Percentiles rank a stretch among this genome's conserved stretches.
Evolutionary conservation across 2,329 filamentous ascomycete genomes (phyloP).

Genomic region (Cercospora beticola): DNA sequence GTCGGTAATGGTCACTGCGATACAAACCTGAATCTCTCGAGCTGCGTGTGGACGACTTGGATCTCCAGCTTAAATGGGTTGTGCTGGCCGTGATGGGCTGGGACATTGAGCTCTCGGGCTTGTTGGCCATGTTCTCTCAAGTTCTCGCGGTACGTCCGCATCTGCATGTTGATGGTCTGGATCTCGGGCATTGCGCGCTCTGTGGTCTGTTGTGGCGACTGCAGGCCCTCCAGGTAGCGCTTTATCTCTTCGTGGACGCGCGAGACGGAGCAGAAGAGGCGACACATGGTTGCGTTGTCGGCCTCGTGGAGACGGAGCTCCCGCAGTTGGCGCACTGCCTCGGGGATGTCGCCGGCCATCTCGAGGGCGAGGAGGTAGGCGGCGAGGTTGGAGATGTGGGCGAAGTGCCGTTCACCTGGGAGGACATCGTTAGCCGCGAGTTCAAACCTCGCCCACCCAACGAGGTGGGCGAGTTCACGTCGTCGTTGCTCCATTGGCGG

Average conservation of each 20-base stretch:
- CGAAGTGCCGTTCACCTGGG: not conserved
- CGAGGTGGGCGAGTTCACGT: not conserved
- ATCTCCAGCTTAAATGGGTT: conserved; percentile 6
- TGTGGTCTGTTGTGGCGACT: not conserved
- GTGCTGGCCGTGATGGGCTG: conserved; percentile 1
- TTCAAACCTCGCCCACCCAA: not conserved
- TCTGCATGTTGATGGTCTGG: not conserved
- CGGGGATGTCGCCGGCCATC: not conserved
- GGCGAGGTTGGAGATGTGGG: not conserved
- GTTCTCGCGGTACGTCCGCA: not conserved
- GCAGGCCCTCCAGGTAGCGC: conserved; percentile 1
- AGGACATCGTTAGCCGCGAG: not conserved
- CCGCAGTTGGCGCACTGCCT: not conserved
- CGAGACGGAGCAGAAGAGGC: not conserved
- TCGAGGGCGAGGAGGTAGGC: conserved; percentile 1
- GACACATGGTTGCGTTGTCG: not conserved
- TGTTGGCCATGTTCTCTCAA: not conserved
- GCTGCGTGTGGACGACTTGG: conserved; percentile 1
- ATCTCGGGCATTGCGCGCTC: conserved; percentile 3
- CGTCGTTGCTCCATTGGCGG: not conserved
- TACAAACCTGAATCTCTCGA: not conserved
- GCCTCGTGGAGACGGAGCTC: not conserved
- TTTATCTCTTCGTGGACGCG: not conserved
- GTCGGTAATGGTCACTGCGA: not conserved
- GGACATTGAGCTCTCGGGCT: not conserved